These are phyloP conservation scores for Rutstroemia sp. DNA, from an alignment of 2,329 filamentous ascomycete species.

Conservation along the genomic window DNA sequence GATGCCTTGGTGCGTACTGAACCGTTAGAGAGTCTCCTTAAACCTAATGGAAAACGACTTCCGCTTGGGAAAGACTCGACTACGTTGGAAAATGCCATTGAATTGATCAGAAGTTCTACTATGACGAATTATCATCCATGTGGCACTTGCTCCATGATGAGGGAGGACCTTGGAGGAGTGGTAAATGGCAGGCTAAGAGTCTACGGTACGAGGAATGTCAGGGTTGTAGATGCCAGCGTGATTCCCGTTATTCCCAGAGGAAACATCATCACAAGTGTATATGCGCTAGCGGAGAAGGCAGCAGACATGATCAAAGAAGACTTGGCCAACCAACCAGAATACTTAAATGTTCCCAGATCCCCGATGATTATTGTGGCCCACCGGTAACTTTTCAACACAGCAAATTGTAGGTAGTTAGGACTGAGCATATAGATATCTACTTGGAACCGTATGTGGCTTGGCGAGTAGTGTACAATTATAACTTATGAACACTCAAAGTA, in stretches of 20 bases:
- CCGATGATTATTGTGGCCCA: too few relatives aligned
- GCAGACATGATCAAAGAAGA: neutral
- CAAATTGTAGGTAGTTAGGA: too few relatives aligned
- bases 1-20: neutral
- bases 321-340: neutral
- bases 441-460: too few relatives aligned
- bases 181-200: neutral
- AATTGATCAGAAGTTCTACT: neutral
- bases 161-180: neutral
- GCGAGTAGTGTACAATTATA: too few relatives aligned
- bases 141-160: neutral
- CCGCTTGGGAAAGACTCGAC: neutral
- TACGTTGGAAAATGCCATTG: neutral
- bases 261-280: neutral
- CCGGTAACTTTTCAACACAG: too few relatives aligned
- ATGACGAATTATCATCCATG: neutral
- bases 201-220: neutral
- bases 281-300: neutral
- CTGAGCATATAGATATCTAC: too few relatives aligned
- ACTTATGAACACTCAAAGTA: too few relatives aligned
- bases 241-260: neutral
- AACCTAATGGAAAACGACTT: neutral
- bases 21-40: neutral
- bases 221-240: neutral
- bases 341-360: too few relatives aligned